Evolutionary conservation across 768 basidiomycete genomes (phyloP).

Genomic region (Amyloporia xantha): DNA sequence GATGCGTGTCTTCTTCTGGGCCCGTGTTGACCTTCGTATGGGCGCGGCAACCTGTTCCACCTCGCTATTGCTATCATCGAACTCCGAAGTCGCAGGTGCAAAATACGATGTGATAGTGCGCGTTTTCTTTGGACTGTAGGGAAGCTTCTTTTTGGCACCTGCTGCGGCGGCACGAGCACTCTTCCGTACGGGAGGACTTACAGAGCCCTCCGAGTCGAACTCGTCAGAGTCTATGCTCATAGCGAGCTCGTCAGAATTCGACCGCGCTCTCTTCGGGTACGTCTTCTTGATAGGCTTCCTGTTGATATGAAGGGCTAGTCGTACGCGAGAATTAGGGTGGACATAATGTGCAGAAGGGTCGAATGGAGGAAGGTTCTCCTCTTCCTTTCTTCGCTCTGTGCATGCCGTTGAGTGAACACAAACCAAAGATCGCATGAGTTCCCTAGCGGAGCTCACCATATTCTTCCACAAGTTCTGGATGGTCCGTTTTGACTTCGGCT

Average conservation of each 20-base stretch:
- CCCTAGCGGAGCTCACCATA: conserved; percentile 42
- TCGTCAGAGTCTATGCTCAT: conserved; percentile 10
- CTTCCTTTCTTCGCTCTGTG: conserved; percentile 39
- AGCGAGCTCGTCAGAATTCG: conserved; percentile 12
- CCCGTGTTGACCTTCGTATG: conserved; percentile 44
- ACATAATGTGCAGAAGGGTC: conserved; percentile 55
- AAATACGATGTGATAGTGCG: conserved; percentile 28
- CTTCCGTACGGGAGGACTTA: conserved; percentile 6
- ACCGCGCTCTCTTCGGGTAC: conserved; percentile 20
- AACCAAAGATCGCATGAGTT: too few relatives aligned
- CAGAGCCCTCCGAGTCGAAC: conserved; percentile 9
- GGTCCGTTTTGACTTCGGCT: conserved; percentile 29
- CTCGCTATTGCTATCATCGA: conserved; percentile 33
- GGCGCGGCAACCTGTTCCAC: conserved; percentile 17
- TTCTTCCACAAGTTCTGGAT: conserved; percentile 41
- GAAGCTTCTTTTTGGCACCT: conserved; percentile 31
- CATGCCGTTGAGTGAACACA: too few relatives aligned
- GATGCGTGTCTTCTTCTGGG: conserved; percentile 15
- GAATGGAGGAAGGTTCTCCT: conserved; percentile 42
- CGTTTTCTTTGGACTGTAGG: conserved; percentile 65
- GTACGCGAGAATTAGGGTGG: conserved; percentile 53
- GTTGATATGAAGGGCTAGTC: conserved; percentile 25
- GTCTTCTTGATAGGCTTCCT: conserved; percentile 16
- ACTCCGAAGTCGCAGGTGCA: conserved; percentile 17
- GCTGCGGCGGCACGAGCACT: conserved; percentile 12